Evolutionary conservation across 192 early-diverging fungal species (phyloP), one percentile per base, ranked within the genome.

Genomic region (Entrophospora sp.): DNA sequence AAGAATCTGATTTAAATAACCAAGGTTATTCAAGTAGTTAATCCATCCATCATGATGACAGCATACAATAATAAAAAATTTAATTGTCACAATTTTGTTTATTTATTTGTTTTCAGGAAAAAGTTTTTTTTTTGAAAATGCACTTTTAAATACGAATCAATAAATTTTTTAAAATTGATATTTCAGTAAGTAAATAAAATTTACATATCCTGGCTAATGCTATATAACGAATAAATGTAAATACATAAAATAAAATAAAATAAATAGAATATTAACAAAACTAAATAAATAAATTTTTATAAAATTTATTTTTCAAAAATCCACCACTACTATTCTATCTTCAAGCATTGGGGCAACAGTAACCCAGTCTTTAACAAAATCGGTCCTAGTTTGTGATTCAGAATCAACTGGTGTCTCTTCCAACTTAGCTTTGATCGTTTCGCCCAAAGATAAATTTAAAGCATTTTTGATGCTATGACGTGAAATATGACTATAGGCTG

Each of bases 351-450:
- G 84, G 28, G 75, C 69, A 16, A 86, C 73, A 48, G 77, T 80
- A 9, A 81, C 82, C 82, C 82, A 86, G 46, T 67, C 67, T n/a
- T 75, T 72, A 5, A 84, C 20, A 66, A 81, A 72, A 1, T 75
- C 69, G 30, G 61, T 66, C 8, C 66, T 51, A 0, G 63, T 68
- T 14, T 70, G 59, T 38, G 60, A 61, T 38, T 80, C 71, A 57
- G 73, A 69, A 30, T 78, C 73, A 32, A 58, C 72, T 22, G 73
- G 18, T 72, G 36, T 36, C 64, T 66, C 3, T 61, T 81, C 75
- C 52, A 70, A 59, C 13, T 72, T 64, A 10, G 79, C 73, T 42
- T 76, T 68, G 6, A 71, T 67, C 0, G 58, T 55, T 24, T 62
- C 66, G 2, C 72, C 63, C 35, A 38, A 28, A 5, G 76, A 61